These are phyloP conservation scores for Saccharomyces pastorianus DNA, from an alignment of 1,139 yeast species.

Conservation along the genomic window DNA sequence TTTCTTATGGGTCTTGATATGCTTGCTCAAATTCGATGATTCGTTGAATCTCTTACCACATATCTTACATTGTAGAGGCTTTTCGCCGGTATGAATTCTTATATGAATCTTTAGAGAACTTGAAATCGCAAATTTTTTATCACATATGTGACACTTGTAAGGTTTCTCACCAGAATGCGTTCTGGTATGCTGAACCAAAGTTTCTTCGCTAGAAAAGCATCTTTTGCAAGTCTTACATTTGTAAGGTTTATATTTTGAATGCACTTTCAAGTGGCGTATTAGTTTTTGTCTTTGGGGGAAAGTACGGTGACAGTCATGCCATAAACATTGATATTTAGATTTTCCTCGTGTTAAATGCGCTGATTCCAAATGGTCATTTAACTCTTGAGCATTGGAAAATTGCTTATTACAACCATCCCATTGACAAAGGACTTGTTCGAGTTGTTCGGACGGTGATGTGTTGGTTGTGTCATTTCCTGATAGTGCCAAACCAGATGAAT, in stretches of 20 bases:
- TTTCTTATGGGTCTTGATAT: slow-evolving; percentile 61
- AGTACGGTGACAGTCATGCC: slow-evolving; percentile 71
- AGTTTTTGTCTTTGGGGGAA: slow-evolving; percentile 83
- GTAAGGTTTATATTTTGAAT: slow-evolving; percentile 76
- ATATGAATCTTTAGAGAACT: slow-evolving; percentile 56
- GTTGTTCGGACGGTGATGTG: no score
- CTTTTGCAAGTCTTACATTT: slow-evolving; percentile 60
- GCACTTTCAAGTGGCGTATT: slow-evolving; percentile 77
- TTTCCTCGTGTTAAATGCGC: slow-evolving; percentile 70
- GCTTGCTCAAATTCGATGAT: slow-evolving; percentile 81
- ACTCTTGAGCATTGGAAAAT: slow-evolving; percentile 47
- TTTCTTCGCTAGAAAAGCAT: slow-evolving; percentile 51
- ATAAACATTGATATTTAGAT: slow-evolving; percentile 58
- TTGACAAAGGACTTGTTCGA: slow-evolving; percentile 13
- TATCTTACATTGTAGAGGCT: slow-evolving; percentile 74
- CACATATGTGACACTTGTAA: slow-evolving; percentile 55
- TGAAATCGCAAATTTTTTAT: slow-evolving; percentile 52
- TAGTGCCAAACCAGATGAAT: no score
- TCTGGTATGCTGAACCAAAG: slow-evolving; percentile 58
- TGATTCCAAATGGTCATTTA: slow-evolving; percentile 61
- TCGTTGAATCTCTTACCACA: slow-evolving; percentile 85
- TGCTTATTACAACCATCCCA: slow-evolving; percentile 40
- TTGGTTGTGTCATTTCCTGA: no score
- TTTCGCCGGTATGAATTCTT: slow-evolving; percentile 86
- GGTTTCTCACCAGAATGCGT: slow-evolving; percentile 93